Base-by-base conservation (phyloP, 345 rosid genomes). In the Noccaea bulbosa region DNA sequence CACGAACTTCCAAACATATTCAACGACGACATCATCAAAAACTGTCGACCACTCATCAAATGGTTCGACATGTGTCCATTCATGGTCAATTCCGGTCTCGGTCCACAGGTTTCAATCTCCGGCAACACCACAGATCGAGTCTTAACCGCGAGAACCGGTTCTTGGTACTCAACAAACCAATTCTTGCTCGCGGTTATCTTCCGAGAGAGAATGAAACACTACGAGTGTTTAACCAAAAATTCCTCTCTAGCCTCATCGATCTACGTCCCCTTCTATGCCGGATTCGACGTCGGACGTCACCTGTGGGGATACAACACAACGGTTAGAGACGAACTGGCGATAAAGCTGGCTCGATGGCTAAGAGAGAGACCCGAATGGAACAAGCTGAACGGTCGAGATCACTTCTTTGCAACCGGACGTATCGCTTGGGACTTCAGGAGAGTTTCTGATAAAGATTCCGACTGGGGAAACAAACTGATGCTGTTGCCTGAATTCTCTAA, bases 391-490 rank as follows among this genome's bases (percentile, higher is more conserved):
- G 87, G 87, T 4, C 61, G 61, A 60, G 87, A 81, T 53, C 85
- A 84, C 77, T 84, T 81, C 76, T 59, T 84, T 7, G 75, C 75
- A 9, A n/a, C 78, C 0, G 85, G 87, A n/a, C 64, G 87, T 61
- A 80, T 78, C 20, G 74, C 57, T 63, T 43, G 74, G 16, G 87
- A 84, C 60, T 84, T 81, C 49, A 63, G 77, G 45, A 73, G 83
- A 44, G 6, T 9, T 35, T 27, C 52, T 0, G 58, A 81, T 6
- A 3, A 39, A 5, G 79, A 77, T 24, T 67, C 70, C 0, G 79
- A 49, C 1, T 84, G 83, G 85, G 87, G 87, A 12, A 84, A 59
- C 76, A 84, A 79, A 6, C 80, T 84, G 43, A 78, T 80, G 78
- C 5, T 15, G 1, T 4, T 84, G 5, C 79, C 79, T 0, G 83